Base-by-base conservation (phyloP, 495 filamentous ascomycete species). In the Talaromyces adpressus region DNA sequence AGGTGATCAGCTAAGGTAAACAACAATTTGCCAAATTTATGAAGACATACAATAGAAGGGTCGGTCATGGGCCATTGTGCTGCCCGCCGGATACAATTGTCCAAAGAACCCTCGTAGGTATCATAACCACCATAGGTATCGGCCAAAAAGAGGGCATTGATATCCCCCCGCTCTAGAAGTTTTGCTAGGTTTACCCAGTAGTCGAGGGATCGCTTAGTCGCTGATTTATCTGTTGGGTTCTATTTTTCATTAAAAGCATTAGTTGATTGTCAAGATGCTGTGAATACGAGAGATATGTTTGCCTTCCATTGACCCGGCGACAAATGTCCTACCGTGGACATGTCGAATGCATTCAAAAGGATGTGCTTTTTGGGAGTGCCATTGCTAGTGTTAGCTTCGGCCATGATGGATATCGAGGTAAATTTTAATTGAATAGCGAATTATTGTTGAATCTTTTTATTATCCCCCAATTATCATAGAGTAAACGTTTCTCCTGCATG, bases 251-350 rank as follows among this genome's bases (percentile, higher is more conserved):
- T 5, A 16, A 16, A 41, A 14, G n/a, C 6, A 9, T 41, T 41
- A 41, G 36, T 41, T 12, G 4, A 16, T n/a, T 5, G 12, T n/a
- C 7, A n/a, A 54, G 22, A 18, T 54, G 3, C 6, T 6, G 11
- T 54, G 0, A 2, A 29, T 27, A 29, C 29, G 11, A 22, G 16
- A 51, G 22, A 0, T 54, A 54, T 29, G 7, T 69, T 65, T 47
- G 83, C 81, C 76, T 82, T 84, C 84, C 83, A 88, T 54, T 86
- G 82, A 5, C 86, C 86, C 7, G 86, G 84, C 32, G 83, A 83
- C 66, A 87, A 74, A 70, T 90, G 86, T 12, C 86, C 87, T 64
- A 82, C 76, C 58, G 82, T 85, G 41, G 71, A 85, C 79, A 83
- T 82, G 29, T 85, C 85, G 65, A 89, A 89, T 29, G 84, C 86